These are phyloP conservation scores for Mentha longifolia DNA, from an alignment of 257 asterid species.

Conservation along the genomic window DNA sequence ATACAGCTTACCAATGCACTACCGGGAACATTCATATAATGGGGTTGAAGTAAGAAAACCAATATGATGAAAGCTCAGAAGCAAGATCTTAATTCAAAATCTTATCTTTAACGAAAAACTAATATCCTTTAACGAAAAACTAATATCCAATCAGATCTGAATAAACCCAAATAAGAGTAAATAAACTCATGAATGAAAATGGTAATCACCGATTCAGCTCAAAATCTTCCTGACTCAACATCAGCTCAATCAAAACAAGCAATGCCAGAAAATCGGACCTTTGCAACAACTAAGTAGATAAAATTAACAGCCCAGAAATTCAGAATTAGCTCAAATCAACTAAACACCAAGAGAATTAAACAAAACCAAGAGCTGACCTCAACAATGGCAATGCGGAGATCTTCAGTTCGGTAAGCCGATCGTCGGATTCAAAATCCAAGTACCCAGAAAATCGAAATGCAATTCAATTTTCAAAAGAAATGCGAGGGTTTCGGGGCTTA, in stretches of 20 bases:
- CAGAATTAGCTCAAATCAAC: background rate
- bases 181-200: slow-evolving; percentile 19
- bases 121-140: slow-evolving; percentile 21
- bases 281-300: slow-evolving; percentile 6
- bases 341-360: slow-evolving; percentile 16
- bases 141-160: slow-evolving; percentile 56
- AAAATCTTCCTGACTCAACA: slow-evolving; percentile 26
- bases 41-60: slow-evolving; percentile 11
- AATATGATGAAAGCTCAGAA: slow-evolving; percentile 13
- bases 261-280: background rate
- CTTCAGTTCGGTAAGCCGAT: slow-evolving; percentile 53
- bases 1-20: slow-evolving; percentile 20
- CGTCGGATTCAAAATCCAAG: slow-evolving; percentile 41
- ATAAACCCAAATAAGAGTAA: slow-evolving; percentile 22
- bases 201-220: slow-evolving; percentile 38
- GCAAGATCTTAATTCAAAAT: slow-evolving; percentile 36
- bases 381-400: slow-evolving; percentile 57
- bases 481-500: slow-evolving; percentile 33
- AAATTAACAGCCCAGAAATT: slow-evolving; percentile 12
- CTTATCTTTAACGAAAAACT: slow-evolving; percentile 12
- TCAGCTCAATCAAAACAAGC: slow-evolving; percentile 27
- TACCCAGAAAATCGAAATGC: slow-evolving; percentile 1
- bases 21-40: background rate
- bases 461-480: slow-evolving; percentile 29
- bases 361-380: slow-evolving; percentile 50